Evolutionary conservation across 23 red algal species (phyloP).

Genomic region (Agarophyton chilense): DNA sequence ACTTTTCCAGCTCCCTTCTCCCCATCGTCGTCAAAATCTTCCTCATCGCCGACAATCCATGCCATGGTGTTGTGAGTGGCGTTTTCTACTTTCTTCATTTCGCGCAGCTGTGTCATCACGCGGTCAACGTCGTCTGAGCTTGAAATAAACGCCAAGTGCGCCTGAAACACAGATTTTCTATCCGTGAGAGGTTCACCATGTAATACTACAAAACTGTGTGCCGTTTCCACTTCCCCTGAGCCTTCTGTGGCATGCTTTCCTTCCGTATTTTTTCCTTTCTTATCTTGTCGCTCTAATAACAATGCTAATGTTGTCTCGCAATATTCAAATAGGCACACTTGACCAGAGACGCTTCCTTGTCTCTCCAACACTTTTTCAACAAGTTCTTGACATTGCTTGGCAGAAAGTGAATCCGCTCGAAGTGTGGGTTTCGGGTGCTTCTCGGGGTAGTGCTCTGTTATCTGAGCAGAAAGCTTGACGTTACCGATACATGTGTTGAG

Average conservation of each 20-base stretch:
- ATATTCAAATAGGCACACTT: conserved; percentile 66
- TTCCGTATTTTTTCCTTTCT: neutral
- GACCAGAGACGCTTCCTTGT: neutral
- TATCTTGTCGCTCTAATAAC: conserved; percentile 1
- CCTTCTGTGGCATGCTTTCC: neutral
- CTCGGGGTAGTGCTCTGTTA: conserved; percentile 25
- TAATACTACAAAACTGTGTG: neutral
- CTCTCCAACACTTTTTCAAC: conserved; percentile 30
- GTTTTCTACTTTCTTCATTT: conserved; percentile 22
- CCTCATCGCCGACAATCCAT: conserved; percentile 32
- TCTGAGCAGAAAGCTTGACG: conserved; percentile 8
- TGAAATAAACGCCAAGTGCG: conserved; percentile 27
- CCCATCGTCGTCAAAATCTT: conserved; percentile 66
- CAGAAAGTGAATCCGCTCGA: neutral
- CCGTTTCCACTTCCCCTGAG: neutral
- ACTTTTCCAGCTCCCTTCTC: conserved; percentile 60
- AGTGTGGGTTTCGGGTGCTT: neutral
- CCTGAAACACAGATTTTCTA: conserved; percentile 70
- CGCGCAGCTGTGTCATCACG: conserved; percentile 8
- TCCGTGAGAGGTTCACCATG: conserved; percentile 60
- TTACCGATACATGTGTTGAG: conserved; percentile 9
- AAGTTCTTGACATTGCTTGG: neutral
- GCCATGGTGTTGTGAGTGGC: conserved; percentile 49
- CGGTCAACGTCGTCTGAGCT: neutral
- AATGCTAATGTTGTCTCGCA: conserved; percentile 33